Conservation (phyloP, 257 asterid species). For the Verbena officinalis region DNA sequence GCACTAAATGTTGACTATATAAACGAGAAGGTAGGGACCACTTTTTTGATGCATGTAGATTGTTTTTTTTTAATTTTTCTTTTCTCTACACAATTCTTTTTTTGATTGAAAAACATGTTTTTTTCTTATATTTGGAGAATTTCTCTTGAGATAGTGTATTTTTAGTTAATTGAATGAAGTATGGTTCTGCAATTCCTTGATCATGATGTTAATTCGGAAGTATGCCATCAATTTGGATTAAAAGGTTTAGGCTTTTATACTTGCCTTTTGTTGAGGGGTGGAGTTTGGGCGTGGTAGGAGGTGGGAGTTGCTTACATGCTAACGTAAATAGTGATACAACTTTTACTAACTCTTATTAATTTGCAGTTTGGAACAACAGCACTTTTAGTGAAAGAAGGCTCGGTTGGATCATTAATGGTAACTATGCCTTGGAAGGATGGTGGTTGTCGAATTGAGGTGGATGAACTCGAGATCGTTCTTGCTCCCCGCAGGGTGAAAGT, state of each 20-base stretch:
- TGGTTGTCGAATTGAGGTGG: conserved; percentile 84
- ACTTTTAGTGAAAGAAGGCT: conserved; percentile 81
- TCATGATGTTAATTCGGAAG: too few relatives aligned
- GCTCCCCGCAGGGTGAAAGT: conserved; percentile 56
- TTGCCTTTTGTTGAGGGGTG: too few relatives aligned
- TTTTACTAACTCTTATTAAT: conserved; percentile 25
- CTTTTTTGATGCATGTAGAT: background rate
- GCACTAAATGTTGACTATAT: conserved; percentile 90
- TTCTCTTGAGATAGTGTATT: conserved; percentile 3
- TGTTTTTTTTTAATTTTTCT: background rate
- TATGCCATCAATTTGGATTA: too few relatives aligned
- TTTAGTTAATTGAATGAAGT: background rate
- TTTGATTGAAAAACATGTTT: background rate
- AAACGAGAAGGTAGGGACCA: conserved; percentile 69
- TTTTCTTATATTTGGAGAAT: background rate
- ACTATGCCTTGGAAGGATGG: conserved; percentile 95
- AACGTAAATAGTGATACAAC: background rate
- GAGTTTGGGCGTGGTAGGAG: too few relatives aligned
- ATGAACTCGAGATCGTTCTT: conserved; percentile 86
- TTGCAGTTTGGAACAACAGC: conserved; percentile 77
- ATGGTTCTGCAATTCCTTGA: background rate
- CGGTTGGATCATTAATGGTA: conserved; percentile 77
- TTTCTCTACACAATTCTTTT: background rate
- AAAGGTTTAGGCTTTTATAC: too few relatives aligned
- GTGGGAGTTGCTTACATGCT: too few relatives aligned